Base-by-base conservation (phyloP, 2,329 filamentous ascomycete genomes). In the Botrytis fabae region DNA sequence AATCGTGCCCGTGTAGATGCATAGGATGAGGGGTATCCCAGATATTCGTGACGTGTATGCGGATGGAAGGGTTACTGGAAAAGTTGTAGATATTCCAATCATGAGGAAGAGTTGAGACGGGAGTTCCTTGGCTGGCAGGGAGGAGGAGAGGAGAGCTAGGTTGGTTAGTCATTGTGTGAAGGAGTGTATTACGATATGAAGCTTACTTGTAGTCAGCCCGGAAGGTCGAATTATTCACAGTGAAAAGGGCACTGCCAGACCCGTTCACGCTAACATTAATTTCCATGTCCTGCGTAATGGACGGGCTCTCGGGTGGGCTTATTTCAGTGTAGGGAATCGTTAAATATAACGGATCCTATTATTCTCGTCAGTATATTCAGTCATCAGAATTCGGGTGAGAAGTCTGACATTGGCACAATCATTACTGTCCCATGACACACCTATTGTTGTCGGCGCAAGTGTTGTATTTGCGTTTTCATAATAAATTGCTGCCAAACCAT, bases 1-100 rank as follows among this genome's bases (percentile, higher is more conserved):
- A 90, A 82, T 93, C 91, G 81, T 91, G 88, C n/a, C 90, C 90
- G 82, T 93, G 91, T 2, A 92, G 80, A 81, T 93, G 90, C 80
- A 93, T 90, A 0, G 91, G 89, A 77, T 93, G 87, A 2, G 85
- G 85, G 28, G 22, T 66, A 8, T 77, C 57, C 88, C 83, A 2
- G 91, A 78, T 42, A 88, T 70, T 73, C 1, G 54, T 40, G 22
- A 60, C 20, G 9, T 63, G 44, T 1, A 73, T 22, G 35, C 71
- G 71, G 57, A 70, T 70, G 18, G 57, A 63, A 12, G 66, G 40
- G 3, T 46, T 4, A 2, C 42, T 70, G 84, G 85, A 86, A 16
- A 84, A 84, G 25, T 86, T 83, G 68, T 72, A 75, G 32, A 89
- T 83, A 74, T 89, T 90, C 83, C 85, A 87, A 60, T 87, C 83